Conservation (phyloP, 2,329 filamentous ascomycete genomes). For the Ploettnerulaceae sp. region DNA sequence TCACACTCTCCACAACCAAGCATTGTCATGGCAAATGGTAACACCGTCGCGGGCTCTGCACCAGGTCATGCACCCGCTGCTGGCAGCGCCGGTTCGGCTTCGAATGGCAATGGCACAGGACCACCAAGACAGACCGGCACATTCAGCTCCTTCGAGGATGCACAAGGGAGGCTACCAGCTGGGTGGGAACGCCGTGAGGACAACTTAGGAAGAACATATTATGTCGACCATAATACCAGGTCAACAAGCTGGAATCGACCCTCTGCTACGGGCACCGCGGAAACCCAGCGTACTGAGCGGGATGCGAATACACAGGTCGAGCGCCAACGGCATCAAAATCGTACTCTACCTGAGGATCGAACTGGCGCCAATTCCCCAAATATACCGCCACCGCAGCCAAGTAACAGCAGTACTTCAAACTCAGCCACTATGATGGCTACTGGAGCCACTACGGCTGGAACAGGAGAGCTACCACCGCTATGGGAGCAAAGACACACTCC, state of each 20-base stretch:
- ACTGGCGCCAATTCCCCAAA: conserved; percentile 91
- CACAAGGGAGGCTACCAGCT: conserved; percentile 84
- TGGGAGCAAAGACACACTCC: conserved; percentile 97
- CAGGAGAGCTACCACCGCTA: conserved; percentile 87
- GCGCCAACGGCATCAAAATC: conserved; percentile 87
- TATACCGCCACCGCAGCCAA: conserved; percentile 43
- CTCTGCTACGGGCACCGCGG: conserved; percentile 69
- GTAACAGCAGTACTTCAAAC: conserved; percentile 39
- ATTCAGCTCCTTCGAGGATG: conserved; percentile 92
- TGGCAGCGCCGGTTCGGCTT: conserved; percentile 30
- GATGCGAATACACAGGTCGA: conserved; percentile 92
- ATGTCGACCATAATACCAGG: conserved; percentile 95
- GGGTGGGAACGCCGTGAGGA: conserved; percentile 97
- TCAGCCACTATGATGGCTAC: conserved; percentile 88
- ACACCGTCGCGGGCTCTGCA: conserved; percentile 29
- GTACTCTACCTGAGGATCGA: conserved; percentile 90
- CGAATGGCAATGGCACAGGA: conserved; percentile 22
- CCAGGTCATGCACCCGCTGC: conserved; percentile 34
- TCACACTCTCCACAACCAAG: conserved; percentile 31
- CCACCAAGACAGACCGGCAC: conserved; percentile 39
- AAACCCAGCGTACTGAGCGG: conserved; percentile 71
- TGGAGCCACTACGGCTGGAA: conserved; percentile 87
- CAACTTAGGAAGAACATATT: conserved; percentile 91
- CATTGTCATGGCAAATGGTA: conserved; percentile 31
- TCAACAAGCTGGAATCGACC: conserved; percentile 96